Evolutionary conservation across 106 monocot genomes (phyloP), one percentile per base, ranked within the genome.

Genomic region (Dendrobium officinale): DNA sequence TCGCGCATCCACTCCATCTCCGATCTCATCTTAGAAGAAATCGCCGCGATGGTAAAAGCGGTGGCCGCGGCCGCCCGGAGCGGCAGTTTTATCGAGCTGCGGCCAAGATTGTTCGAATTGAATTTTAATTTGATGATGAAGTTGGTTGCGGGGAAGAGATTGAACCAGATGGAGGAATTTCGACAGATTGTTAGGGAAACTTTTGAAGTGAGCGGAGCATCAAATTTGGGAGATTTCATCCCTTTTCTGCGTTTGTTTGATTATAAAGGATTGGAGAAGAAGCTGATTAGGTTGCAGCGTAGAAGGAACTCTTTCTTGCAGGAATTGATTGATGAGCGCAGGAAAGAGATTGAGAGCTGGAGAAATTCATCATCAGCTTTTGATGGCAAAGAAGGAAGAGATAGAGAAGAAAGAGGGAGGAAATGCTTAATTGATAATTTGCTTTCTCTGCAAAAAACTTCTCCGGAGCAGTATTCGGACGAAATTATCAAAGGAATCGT

Each of bases 121-220:
- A n/a, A 48, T 16, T 18, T 86, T 43, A 88, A 91, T 67, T 9
- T 80, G 22, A 80, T 91, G 58, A 84, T 86, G 86, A 44, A 79
- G 73, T 80, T 87, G 80, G 44, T 86, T 5, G 78, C 81, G 0
- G 89, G 82, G n/a, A 86, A 86, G 80, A 82, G 74, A 77, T 79
- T 87, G 80, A 72, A 11, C 24, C 41, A 33, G 73, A 20, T 72
- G 17, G 40, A 16, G 75, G 68, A 45, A 42, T 87, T 86, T 20
- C 33, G 4, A 61, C 24, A 84, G 83, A 42, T 84, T 1, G 54
- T 86, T 9, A 82, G 82, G 54, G 92, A 86, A 59, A 15, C 75
- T 2, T 70, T 84, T 27, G 6, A 1, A 0, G 1, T 84, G 45
- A 4, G 18, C 15, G 84, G 84, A 1, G 43, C 79, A 2, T n/a